Base-by-base conservation (phyloP, 106 monocot genomes). In the Dioscorea alata region DNA sequence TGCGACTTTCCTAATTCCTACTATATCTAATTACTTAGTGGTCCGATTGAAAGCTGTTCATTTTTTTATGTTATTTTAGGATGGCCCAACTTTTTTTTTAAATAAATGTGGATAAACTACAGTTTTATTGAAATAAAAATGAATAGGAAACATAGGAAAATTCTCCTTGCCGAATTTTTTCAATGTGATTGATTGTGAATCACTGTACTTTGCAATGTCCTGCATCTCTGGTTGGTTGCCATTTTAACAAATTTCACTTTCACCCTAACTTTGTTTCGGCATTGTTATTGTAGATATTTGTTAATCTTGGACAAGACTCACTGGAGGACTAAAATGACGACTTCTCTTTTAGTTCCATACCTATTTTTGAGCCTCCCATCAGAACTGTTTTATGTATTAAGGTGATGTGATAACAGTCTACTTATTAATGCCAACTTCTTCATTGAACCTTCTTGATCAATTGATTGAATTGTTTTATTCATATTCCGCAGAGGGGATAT, bases 401-500 rank as follows among this genome's bases (percentile, higher is more conserved):
- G 94, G 94, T 94, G 50, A 28, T 28, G 28, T 28, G 28, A 28
- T 28, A 28, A 28, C 28, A 5, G 42, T 42, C 42, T 42, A 42
- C 42, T 42, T 42, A 42, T 42, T 42, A 42, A 10, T 42, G 6
- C 42, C 10, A 42, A 10, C 25, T 31, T 21, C 13, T 21, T 52
- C 25, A 6, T 32, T 61, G 16, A 18, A 12, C 61, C 28, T 68
- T 15, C 0, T 12, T 16, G n/a, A 12, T 34, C 18, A 59, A 1
- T 64, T 42, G 16, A 32, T 25, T 17, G 22, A 12, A 48, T 12
- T 64, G 2, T 52, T 22, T 20, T 8, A 22, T 66, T 1, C 17
- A 61, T 59, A 14, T 65, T 63, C 18, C 81, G 8, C 74, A 99
- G 97, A 71, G 90, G 92, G n/a, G 97, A 99, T 51, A 57, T 87